Evolutionary conservation across 2,329 filamentous ascomycete genomes (phyloP).

Genomic region (Phaeosphaeriaceae sp.): DNA sequence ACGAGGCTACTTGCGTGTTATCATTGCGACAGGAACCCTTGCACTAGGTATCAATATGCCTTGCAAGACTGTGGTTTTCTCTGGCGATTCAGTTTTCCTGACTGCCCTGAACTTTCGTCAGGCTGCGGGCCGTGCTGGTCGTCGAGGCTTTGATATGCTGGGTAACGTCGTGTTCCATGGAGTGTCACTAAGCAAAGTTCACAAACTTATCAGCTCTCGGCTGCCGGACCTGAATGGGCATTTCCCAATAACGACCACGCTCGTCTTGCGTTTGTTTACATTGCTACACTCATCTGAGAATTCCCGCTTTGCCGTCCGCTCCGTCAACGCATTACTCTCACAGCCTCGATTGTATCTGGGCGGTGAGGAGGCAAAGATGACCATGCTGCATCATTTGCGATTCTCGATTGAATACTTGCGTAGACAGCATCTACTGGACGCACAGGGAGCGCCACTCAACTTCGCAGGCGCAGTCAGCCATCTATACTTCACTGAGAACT

Average conservation of each 20-base stretch:
- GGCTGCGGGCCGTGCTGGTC: conserved; percentile 76
- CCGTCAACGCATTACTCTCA: conserved; percentile 71
- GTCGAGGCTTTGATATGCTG: conserved; percentile 79
- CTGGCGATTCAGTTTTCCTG: conserved; percentile 73
- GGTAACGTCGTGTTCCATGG: conserved; percentile 82
- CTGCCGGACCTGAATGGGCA: conserved; percentile 78
- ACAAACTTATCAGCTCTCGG: conserved; percentile 73
- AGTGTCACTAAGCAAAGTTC: conserved; percentile 65
- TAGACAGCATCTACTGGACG: conserved; percentile 69
- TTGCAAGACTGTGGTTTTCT: conserved; percentile 80
- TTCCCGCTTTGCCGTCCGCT: conserved; percentile 65
- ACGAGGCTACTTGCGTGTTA: conserved; percentile 71
- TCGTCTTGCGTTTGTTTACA: conserved; percentile 72
- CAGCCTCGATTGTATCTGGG: conserved; percentile 74
- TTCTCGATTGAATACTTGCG: conserved; percentile 83
- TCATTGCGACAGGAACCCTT: conserved; percentile 77
- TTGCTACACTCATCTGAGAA: conserved; percentile 70
- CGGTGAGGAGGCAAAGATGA: conserved; percentile 69
- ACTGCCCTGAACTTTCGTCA: conserved; percentile 80
- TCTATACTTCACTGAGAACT: conserved; percentile 78
- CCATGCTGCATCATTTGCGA: conserved; percentile 75
- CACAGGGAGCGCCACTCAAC: conserved; percentile 69
- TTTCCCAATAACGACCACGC: conserved; percentile 76
- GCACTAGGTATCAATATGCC: conserved; percentile 76
- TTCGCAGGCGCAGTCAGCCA: conserved; percentile 74